phyloP scores from a whole-genome alignment of 2,329 filamentous ascomycete species.

The Aspergillus quadrilineatus region DNA sequence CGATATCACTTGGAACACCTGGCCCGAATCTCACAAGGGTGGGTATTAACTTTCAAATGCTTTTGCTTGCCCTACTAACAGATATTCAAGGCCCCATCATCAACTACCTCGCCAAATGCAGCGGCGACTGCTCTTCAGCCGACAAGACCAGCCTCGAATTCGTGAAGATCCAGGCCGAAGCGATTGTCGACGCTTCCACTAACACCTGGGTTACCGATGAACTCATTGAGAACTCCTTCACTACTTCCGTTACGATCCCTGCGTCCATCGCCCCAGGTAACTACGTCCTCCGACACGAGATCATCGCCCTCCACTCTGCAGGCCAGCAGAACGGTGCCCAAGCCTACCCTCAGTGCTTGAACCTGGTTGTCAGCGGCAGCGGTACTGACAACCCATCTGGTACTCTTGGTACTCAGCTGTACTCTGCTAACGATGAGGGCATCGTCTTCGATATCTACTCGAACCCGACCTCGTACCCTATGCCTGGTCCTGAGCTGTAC shows the following conservation, averaged over 20 bases:
- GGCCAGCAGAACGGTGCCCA: slow-evolving; percentile 44
- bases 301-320: slow-evolving; percentile 51
- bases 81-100: slow-evolving; percentile 42
- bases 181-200: slow-evolving; percentile 46
- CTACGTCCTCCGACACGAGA: slow-evolving; percentile 54
- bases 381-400: slow-evolving; percentile 48
- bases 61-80: not conserved
- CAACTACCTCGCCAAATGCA: slow-evolving; percentile 60
- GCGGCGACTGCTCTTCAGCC: slow-evolving; percentile 53
- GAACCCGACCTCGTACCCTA: slow-evolving; percentile 44
- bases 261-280: slow-evolving; percentile 46
- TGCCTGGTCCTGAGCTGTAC: slow-evolving; percentile 47
- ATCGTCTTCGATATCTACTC: slow-evolving; percentile 59
- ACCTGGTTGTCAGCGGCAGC: slow-evolving; percentile 58
- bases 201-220: slow-evolving; percentile 55
- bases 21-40: slow-evolving; percentile 60
- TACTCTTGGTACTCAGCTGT: slow-evolving; percentile 52
- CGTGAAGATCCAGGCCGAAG: slow-evolving; percentile 61
- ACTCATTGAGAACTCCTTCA: slow-evolving; percentile 50
- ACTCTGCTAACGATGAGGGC: slow-evolving; percentile 55
- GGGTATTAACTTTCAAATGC: too few relatives aligned
- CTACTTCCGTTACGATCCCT: slow-evolving; percentile 47
- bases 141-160: slow-evolving; percentile 54
- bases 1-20: slow-evolving; percentile 60
- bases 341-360: slow-evolving; percentile 57